phyloP scores from a whole-genome alignment of 108 stramenopile species.

The Pelagomonas calceolata region DNA sequence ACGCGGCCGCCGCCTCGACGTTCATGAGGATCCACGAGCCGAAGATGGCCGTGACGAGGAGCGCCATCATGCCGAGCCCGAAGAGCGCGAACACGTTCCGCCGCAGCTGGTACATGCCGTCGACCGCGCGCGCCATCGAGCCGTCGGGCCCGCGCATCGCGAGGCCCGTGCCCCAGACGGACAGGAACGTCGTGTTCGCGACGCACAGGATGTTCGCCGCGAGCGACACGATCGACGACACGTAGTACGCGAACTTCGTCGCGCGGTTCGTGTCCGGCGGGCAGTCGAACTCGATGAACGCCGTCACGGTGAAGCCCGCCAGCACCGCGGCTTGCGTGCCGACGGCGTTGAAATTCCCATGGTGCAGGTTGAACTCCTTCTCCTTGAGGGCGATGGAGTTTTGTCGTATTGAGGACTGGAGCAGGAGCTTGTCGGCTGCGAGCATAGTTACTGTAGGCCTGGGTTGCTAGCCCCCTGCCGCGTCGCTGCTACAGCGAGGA shows the following conservation, averaged over 20 bases:
- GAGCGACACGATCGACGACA: slow-evolving; percentile 59
- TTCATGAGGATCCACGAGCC: slow-evolving; percentile 1
- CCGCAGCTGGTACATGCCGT: slow-evolving; percentile 66
- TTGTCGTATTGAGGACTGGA: slow-evolving; percentile 26
- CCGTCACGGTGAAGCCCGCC: slow-evolving; percentile 74
- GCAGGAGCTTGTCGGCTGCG: slow-evolving; percentile 6
- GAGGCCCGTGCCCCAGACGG: slow-evolving; percentile 63
- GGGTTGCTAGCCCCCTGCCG: too few species aligned
- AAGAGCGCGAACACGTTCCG: slow-evolving; percentile 50
- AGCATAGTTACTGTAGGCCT: not conserved
- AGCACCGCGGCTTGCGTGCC: slow-evolving; percentile 78
- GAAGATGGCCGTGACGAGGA: slow-evolving; percentile 1
- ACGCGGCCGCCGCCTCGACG: not conserved
- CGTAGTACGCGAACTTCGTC: slow-evolving; percentile 66
- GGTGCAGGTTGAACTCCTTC: slow-evolving; percentile 82
- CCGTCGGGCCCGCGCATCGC: slow-evolving; percentile 80
- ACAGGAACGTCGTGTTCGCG: slow-evolving; percentile 59
- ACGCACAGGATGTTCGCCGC: slow-evolving; percentile 76
- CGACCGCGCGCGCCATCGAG: slow-evolving; percentile 78
- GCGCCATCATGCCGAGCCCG: slow-evolving; percentile 45
- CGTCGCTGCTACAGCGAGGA: too few species aligned
- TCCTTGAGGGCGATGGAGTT: slow-evolving; percentile 78
- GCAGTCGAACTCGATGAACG: slow-evolving; percentile 79
- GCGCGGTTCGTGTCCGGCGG: slow-evolving; percentile 35
- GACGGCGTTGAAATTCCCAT: slow-evolving; percentile 69